Evolutionary conservation across 2,329 filamentous ascomycete species (phyloP), one percentile per base, ranked within the genome.

Genomic region (Chaetomium sp.): DNA sequence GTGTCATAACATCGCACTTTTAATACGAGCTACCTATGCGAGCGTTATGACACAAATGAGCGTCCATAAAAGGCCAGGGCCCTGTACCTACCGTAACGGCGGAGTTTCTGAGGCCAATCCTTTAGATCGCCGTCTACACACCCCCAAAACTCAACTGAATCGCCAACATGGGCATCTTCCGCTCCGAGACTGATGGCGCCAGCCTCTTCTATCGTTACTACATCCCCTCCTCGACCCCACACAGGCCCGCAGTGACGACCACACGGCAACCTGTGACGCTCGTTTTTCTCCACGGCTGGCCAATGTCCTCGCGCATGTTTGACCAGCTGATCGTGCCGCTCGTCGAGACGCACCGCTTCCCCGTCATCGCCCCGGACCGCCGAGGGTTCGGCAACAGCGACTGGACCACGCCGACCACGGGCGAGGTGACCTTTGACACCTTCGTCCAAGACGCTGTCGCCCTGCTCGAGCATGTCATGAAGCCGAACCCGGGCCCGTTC

Each of bases 251-350:
- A 21, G 6, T 29, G 2, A 6, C 49, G 7, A 4, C 29, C 19
- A 1, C 35, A 12, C 31, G n/a, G 2, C 64, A 63, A 23, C 60
- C 57, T 3, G 55, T 67, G 21, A 69, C 69, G 5, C 60, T 70
- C 6, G 66, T 70, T 51, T 67, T 70, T 64, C 58, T 70, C 47
- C 69, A 71, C 47, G 69, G 69, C 51, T 70, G 69, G 69, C 69
- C 69, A 51, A 68, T 70, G 67, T 69, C 65, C 9, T 70, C 69
- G 33, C 60, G 65, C 60, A 70, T 70, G 69, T 70, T 63, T 57
- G 69, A 70, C 65, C 67, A 67, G 59, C 60, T 70, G 4, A 60
- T 70, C 58, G 57, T 66, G 4, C 64, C 69, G 4, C 69, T 70
- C 13, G 65, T 67, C 56, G 65, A 67, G 54, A 57, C 69, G 19